phyloP scores from a whole-genome alignment of 768 basidiomycete genomes.

The Lactarius hengduanensis region DNA sequence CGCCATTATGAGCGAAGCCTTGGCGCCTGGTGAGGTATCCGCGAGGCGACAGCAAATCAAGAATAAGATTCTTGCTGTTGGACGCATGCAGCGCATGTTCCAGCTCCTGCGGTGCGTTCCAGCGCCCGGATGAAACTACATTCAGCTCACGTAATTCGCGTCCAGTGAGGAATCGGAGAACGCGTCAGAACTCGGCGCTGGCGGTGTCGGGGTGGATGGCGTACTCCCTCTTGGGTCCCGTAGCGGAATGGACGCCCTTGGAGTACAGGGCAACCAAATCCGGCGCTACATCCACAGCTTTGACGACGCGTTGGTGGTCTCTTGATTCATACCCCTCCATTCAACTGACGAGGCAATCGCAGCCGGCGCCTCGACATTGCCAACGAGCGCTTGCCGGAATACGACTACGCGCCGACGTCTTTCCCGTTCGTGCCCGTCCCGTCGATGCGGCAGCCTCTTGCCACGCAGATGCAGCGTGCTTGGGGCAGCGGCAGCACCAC shows the following conservation, averaged over 20 bases:
- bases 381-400: constrained; percentile 73
- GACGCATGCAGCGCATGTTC: constrained; percentile 88
- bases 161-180: constrained; percentile 76
- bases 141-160: constrained; percentile 1
- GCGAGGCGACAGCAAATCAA: constrained; percentile 76
- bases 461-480: constrained; percentile 19
- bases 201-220: constrained; percentile 38
- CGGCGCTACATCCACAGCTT: constrained; percentile 65
- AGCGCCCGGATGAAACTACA: background rate
- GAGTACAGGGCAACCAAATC: constrained; percentile 59
- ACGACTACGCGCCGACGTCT: constrained; percentile 38
- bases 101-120: constrained; percentile 74
- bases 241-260: constrained; percentile 55
- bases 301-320: constrained; percentile 64
- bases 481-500: constrained; percentile 26
- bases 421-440: constrained; percentile 57
- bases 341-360: constrained; percentile 6
- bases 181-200: constrained; percentile 58
- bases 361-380: constrained; percentile 70
- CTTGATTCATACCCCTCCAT: constrained; percentile 15
- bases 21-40: constrained; percentile 44
- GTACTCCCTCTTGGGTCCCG: constrained; percentile 26
- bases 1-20: constrained; percentile 15
- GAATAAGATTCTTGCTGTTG: constrained; percentile 92
- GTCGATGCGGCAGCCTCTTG: constrained; percentile 50